These are phyloP conservation scores for Aegilops speltoides DNA, from an alignment of 176 grass and related monocot genomes.

Conservation along the genomic window DNA sequence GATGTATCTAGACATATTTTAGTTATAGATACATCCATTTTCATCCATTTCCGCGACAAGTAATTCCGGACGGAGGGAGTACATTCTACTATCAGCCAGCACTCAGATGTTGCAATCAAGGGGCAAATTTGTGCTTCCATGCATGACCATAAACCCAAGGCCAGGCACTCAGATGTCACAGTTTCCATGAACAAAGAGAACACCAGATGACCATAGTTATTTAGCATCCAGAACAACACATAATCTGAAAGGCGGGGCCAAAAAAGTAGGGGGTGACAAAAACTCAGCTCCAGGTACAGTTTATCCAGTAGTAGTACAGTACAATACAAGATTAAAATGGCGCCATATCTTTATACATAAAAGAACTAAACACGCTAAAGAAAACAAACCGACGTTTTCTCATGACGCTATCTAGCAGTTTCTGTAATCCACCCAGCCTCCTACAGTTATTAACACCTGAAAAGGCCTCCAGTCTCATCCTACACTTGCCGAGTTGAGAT, in stretches of 20 bases:
- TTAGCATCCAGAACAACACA: not conserved
- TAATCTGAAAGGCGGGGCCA: not conserved
- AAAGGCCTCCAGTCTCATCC: conserved; percentile 29
- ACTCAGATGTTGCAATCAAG: not conserved
- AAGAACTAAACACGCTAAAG: conserved; percentile 46
- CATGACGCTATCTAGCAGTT: conserved; percentile 60
- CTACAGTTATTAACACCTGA: conserved; percentile 64
- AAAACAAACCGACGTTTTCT: conserved; percentile 54
- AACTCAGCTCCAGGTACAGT: conserved; percentile 41
- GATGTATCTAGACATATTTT: too few species aligned
- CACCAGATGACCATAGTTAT: not conserved
- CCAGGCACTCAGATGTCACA: not conserved
- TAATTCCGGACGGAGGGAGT: too few species aligned
- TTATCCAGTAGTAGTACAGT: conserved; percentile 25
- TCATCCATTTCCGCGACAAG: too few species aligned
- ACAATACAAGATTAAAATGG: conserved; percentile 31
- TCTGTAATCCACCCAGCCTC: conserved; percentile 45
- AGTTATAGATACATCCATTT: too few species aligned
- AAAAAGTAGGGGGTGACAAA: conserved; percentile 24
- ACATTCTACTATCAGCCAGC: not conserved
- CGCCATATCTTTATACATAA: conserved; percentile 53
- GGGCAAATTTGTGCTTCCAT: not conserved
- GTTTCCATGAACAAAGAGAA: not conserved
- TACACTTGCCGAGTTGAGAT: conserved; percentile 28
- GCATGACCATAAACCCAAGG: not conserved